A percentile compares a stretch with the other conserved stretches of the same genome.
These are phyloP conservation scores for Cutaneotrichosporon spelunceum DNA, from an alignment of 1,284 basidiomycete species.

Conservation along the genomic window DNA sequence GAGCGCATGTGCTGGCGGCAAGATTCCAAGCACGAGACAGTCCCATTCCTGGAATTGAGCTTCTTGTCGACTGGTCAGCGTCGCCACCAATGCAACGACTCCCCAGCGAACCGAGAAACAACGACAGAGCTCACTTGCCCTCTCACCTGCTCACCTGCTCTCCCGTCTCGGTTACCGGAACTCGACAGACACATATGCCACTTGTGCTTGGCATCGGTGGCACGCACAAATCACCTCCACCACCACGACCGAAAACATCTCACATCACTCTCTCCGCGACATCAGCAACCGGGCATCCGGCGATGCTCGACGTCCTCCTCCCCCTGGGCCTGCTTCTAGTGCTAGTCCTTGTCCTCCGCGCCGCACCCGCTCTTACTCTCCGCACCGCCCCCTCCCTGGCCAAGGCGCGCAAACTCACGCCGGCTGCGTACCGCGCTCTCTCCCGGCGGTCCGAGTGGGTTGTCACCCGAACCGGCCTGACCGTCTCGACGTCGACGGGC, in stretches of 20 bases:
- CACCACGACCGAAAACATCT: not conserved
- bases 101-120: not conserved
- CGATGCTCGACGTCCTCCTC: constrained; percentile 31
- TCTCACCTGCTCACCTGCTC: no score
- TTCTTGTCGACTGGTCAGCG: not conserved
- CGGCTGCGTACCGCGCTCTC: constrained; percentile 23
- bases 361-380: constrained; percentile 14
- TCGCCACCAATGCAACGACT: not conserved
- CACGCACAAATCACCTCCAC: not conserved
- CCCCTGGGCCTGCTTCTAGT: constrained; percentile 25
- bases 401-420: constrained; percentile 5
- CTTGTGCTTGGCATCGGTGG: not conserved
- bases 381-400: not conserved
- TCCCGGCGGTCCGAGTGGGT: constrained; percentile 22
- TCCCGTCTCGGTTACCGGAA: not conserved
- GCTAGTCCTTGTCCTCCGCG: constrained; percentile 22
- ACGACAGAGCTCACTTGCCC: not conserved
- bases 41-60: no score
- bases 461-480: constrained; percentile 23
- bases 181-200: not conserved
- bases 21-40: no score
- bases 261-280: not conserved
- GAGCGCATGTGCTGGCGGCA: no score
- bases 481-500: constrained; percentile 28
- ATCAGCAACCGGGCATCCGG: not conserved